phyloP scores from a whole-genome alignment of 305 asterid species.

The Ruellia speciosa region DNA sequence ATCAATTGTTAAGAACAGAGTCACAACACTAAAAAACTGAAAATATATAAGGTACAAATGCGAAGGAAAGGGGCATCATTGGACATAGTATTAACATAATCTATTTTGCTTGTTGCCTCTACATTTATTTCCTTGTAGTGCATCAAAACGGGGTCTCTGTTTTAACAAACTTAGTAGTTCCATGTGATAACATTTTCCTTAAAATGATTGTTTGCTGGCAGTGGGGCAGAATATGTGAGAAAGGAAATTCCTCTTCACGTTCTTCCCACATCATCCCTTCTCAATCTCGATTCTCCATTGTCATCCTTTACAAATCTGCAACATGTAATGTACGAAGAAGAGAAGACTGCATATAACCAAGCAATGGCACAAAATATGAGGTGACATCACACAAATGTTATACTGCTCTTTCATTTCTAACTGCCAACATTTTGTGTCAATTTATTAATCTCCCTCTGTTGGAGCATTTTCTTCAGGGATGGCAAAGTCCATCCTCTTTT shows the following conservation, averaged over 20 bases:
- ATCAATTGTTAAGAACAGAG: too few species aligned
- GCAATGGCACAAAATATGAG: conserved; percentile 64
- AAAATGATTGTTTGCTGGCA: conserved; percentile 36
- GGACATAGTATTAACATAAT: neutral
- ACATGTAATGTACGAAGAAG: conserved; percentile 81
- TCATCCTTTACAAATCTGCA: conserved; percentile 72
- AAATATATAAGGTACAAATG: too few species aligned
- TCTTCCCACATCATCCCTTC: conserved; percentile 62
- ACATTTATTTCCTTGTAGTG: neutral
- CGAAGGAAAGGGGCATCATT: neutral
- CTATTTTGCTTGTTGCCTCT: neutral
- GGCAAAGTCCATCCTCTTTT: conserved; percentile 83
- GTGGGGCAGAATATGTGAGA: conserved; percentile 88
- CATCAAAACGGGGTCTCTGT: too few species aligned
- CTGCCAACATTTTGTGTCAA: neutral
- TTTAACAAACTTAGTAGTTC: too few species aligned
- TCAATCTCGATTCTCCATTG: conserved; percentile 62
- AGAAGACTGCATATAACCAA: conserved; percentile 74
- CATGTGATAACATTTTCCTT: too few species aligned
- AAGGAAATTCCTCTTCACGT: conserved; percentile 86
- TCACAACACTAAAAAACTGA: too few species aligned
- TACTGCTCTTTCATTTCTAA: conserved; percentile 14
- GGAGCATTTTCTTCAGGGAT: conserved; percentile 38
- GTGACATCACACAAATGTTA: conserved; percentile 24
- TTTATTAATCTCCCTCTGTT: conserved; percentile 17